phyloP scores from a whole-genome alignment of 2,329 filamentous ascomycete species.

The Chalaropsis thielavioides region DNA sequence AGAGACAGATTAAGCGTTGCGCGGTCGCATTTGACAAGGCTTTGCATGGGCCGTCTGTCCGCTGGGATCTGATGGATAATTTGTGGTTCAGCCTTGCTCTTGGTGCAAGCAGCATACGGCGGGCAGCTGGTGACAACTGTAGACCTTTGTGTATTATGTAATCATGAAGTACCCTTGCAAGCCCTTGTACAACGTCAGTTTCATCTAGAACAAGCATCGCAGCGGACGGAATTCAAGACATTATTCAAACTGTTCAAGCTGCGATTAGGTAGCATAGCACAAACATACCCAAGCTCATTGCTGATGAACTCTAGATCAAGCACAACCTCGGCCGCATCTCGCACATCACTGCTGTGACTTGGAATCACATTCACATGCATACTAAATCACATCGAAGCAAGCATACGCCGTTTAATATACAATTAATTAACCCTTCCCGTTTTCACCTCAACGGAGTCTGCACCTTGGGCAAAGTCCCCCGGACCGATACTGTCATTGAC shows the following conservation, averaged over 20 bases:
- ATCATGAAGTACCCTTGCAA: too few relatives aligned
- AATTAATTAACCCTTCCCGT: background rate
- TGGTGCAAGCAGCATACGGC: background rate
- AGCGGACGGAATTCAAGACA: background rate
- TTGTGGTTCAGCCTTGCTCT: background rate
- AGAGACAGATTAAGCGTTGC: background rate
- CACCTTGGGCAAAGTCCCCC: conserved; percentile 19
- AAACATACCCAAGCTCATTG: background rate
- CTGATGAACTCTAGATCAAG: too few relatives aligned
- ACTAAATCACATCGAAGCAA: too few relatives aligned
- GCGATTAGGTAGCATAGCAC: background rate
- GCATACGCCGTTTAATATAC: background rate
- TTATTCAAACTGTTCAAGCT: background rate
- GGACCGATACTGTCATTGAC: conserved; percentile 9
- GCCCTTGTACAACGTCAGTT: background rate
- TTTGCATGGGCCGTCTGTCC: background rate
- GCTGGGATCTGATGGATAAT: background rate
- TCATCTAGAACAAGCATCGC: background rate
- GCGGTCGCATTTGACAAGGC: conserved; percentile 1
- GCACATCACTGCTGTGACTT: too few relatives aligned
- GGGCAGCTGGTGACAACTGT: background rate
- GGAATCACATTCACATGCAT: too few relatives aligned
- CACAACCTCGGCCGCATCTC: too few relatives aligned
- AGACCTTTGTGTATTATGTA: background rate
- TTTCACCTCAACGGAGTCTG: conserved; percentile 16